Conservation (phyloP, 768 basidiomycete genomes). For the Tricholoma flavovirens region DNA sequence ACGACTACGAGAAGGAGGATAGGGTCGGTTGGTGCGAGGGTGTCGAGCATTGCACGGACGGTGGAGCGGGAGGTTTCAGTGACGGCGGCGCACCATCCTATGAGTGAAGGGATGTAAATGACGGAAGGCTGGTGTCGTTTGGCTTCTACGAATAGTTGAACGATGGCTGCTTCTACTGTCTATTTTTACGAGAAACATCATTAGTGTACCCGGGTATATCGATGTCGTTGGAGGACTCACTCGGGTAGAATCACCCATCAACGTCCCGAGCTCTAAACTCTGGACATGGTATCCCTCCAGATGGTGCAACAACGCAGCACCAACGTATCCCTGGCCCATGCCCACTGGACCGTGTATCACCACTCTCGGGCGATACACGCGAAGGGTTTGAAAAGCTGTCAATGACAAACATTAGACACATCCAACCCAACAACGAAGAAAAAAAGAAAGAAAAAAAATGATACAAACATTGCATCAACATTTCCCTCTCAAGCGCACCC, state of each 20-base stretch:
- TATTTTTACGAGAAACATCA: conserved; percentile 29
- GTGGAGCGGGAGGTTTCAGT: conserved; percentile 81
- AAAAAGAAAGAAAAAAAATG: conserved; percentile 6
- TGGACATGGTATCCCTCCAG: conserved; percentile 96
- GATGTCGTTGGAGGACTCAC: conserved; percentile 38
- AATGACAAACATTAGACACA: conserved; percentile 5
- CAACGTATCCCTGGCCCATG: conserved; percentile 90
- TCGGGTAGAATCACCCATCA: conserved; percentile 85
- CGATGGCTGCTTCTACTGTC: conserved; percentile 89
- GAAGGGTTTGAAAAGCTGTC: conserved; percentile 84
- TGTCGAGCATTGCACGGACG: conserved; percentile 86
- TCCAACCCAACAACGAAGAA: neutral
- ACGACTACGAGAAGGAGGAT: conserved; percentile 88
- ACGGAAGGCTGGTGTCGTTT: conserved; percentile 96
- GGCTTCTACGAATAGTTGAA: conserved; percentile 93
- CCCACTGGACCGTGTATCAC: conserved; percentile 75
- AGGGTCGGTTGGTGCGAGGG: conserved; percentile 86
- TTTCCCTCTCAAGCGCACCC: conserved; percentile 84
- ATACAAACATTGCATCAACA: conserved; percentile 76
- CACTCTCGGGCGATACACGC: conserved; percentile 86
- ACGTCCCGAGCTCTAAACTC: conserved; percentile 81
- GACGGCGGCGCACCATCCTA: conserved; percentile 81
- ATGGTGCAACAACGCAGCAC: conserved; percentile 87
- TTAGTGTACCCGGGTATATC: too few relatives aligned
- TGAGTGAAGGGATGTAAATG: conserved; percentile 87